A percentile compares a stretch with the other conserved stretches of the same genome.
phyloP scores from a whole-genome alignment of 371 early-diverging fungal genomes.

The Vairimorpha necatrix region DNA sequence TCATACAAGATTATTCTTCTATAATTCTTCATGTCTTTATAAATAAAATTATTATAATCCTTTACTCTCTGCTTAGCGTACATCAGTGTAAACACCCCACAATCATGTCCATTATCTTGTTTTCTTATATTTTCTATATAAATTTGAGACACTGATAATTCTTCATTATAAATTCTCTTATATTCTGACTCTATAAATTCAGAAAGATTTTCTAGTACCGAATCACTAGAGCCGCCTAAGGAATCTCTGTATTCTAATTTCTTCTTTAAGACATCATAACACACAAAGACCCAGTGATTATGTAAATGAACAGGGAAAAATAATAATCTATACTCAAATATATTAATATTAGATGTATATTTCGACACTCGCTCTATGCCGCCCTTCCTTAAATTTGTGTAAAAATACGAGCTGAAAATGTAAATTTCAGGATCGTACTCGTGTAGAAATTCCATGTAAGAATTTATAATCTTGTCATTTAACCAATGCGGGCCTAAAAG shows the following conservation, averaged over 20 bases:
- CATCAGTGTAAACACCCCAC: slow-evolving; percentile 86
- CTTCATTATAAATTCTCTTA: slow-evolving; percentile 59
- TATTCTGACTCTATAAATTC: slow-evolving; percentile 70
- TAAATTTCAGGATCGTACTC: slow-evolving; percentile 7
- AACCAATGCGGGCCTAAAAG: slow-evolving; percentile 35
- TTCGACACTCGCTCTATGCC: slow-evolving; percentile 17
- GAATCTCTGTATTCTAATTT: slow-evolving; percentile 77
- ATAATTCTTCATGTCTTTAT: background rate
- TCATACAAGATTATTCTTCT: background rate
- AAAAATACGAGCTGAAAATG: slow-evolving; percentile 45
- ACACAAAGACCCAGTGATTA: slow-evolving; percentile 77
- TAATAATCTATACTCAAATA: slow-evolving; percentile 73
- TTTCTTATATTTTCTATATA: slow-evolving; percentile 68
- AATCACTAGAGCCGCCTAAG: slow-evolving; percentile 68
- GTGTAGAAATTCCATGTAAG: slow-evolving; percentile 46
- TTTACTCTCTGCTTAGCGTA: slow-evolving; percentile 70
- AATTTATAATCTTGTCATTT: slow-evolving; percentile 59
- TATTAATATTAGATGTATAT: slow-evolving; percentile 64
- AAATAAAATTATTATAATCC: background rate
- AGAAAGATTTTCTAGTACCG: slow-evolving; percentile 64
- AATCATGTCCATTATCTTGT: slow-evolving; percentile 82
- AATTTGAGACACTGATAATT: background rate
- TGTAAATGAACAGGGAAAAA: slow-evolving; percentile 79
- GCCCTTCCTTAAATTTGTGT: slow-evolving; percentile 12
- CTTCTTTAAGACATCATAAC: slow-evolving; percentile 71